phyloP scores from a whole-genome alignment of 148 eudicot species.

The Selenicereus undatus region DNA sequence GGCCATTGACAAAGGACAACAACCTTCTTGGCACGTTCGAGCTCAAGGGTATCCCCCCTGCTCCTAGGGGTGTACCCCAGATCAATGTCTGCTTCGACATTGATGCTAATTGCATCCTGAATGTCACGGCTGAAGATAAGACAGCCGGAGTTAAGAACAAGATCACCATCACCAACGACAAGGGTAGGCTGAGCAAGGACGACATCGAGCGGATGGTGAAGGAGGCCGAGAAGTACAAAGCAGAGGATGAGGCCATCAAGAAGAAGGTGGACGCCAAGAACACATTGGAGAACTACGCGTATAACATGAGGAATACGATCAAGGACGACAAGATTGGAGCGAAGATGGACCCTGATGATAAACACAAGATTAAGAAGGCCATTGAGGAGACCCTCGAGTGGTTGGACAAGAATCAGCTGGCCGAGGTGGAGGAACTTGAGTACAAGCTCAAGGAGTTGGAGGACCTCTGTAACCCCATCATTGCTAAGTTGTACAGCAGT shows the following conservation, averaged over 20 bases:
- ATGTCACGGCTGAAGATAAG: constrained; percentile 23
- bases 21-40: constrained; percentile 23
- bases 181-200: constrained; percentile 29
- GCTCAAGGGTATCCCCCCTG: constrained; percentile 24
- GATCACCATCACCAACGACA: constrained; percentile 27
- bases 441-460: constrained; percentile 26
- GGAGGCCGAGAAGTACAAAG: constrained; percentile 29
- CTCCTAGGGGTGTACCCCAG: constrained; percentile 25
- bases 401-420: constrained; percentile 28
- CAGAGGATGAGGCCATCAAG: constrained; percentile 23
- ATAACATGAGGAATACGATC: constrained; percentile 18
- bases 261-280: constrained; percentile 30
- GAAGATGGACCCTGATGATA: constrained; percentile 11
- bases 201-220: constrained; percentile 25
- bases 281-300: constrained; percentile 26
- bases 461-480: constrained; percentile 21
- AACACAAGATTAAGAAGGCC: constrained; percentile 26
- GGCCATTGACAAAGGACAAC: constrained; percentile 28
- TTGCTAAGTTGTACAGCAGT: constrained; percentile 11
- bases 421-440: constrained; percentile 29
- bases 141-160: constrained; percentile 26
- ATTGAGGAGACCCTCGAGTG: constrained; percentile 20
- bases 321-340: constrained; percentile 19
- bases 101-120: constrained; percentile 21
- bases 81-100: constrained; percentile 24